Evolutionary conservation across 257 asterid species (phyloP).

Genomic region (Solanum verrucosum): DNA sequence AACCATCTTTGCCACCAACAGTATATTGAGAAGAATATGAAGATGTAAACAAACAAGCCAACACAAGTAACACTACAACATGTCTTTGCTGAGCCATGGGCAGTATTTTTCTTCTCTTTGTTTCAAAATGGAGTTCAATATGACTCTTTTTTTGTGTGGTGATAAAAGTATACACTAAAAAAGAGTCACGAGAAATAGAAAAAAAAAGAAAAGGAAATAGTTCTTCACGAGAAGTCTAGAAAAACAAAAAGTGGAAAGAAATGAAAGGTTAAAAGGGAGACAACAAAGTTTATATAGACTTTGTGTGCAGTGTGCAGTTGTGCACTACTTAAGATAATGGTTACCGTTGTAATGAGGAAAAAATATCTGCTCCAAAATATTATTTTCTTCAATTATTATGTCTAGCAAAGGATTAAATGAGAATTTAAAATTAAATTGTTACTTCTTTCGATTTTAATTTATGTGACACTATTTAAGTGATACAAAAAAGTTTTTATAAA

Average conservation of each 20-base stretch:
- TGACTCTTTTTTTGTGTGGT: not conserved
- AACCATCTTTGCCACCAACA: conserved; percentile 54
- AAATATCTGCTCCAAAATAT: not conserved
- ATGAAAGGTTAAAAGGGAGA: not conserved
- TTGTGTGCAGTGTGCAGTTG: not conserved
- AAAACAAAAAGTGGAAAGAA: not conserved
- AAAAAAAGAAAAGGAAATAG: not conserved
- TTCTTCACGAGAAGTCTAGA: not conserved
- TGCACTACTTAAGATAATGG: not conserved
- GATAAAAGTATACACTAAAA: not conserved
- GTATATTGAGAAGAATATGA: conserved; percentile 24
- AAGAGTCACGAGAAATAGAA: not conserved
- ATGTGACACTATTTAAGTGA: not conserved
- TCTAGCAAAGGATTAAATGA: not conserved
- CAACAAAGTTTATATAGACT: not conserved
- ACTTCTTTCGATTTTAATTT: rapidly evolving
- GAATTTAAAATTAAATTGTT: not conserved
- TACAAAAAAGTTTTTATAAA: not conserved
- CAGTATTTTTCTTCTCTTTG: not conserved
- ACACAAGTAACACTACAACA: not conserved
- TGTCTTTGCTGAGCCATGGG: not conserved
- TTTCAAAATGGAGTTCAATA: not conserved
- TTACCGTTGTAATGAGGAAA: not conserved
- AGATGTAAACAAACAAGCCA: conserved; percentile 2
- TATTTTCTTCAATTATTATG: not conserved